Conservation (phyloP, 2,329 filamentous ascomycete species). For the Fusarium chuoi region DNA sequence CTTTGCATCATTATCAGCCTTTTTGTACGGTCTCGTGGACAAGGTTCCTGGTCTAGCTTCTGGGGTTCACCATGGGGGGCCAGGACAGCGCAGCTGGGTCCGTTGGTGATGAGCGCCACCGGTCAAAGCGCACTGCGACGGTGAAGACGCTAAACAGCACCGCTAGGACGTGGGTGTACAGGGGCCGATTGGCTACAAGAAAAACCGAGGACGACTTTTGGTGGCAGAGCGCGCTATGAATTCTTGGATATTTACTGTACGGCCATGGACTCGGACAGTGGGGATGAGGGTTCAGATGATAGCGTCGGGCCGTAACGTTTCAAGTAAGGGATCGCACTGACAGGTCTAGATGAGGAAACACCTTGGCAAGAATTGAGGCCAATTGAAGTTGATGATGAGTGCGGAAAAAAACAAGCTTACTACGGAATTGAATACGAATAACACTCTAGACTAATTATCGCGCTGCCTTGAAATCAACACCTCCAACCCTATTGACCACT, state of each 20-base stretch:
- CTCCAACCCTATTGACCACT: slow-evolving; percentile 21
- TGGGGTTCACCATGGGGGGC: background rate
- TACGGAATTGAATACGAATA: background rate
- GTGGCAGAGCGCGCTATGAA: background rate
- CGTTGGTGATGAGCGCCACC: slow-evolving; percentile 4
- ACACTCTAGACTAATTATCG: slow-evolving; percentile 10
- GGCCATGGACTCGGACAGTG: background rate
- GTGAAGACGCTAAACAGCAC: background rate
- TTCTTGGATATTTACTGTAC: background rate
- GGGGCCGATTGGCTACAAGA: background rate
- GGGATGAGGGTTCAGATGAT: background rate
- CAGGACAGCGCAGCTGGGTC: background rate
- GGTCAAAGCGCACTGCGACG: slow-evolving; percentile 10
- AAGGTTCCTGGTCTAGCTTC: background rate
- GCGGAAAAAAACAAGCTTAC: background rate
- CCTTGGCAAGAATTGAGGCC: background rate
- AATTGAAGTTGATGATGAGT: background rate
- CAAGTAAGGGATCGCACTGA: background rate
- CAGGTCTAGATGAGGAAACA: background rate
- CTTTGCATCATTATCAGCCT: slow-evolving; percentile 4
- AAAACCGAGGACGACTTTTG: background rate
- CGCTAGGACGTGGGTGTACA: background rate
- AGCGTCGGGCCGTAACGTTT: background rate
- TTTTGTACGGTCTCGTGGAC: background rate
- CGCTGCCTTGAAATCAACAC: slow-evolving; percentile 36